Percentiles rank a stretch among this genome's conserved stretches.
Evolutionary conservation across 2,329 filamentous ascomycete genomes (phyloP).

Genomic region (Fusarium coffeatum): DNA sequence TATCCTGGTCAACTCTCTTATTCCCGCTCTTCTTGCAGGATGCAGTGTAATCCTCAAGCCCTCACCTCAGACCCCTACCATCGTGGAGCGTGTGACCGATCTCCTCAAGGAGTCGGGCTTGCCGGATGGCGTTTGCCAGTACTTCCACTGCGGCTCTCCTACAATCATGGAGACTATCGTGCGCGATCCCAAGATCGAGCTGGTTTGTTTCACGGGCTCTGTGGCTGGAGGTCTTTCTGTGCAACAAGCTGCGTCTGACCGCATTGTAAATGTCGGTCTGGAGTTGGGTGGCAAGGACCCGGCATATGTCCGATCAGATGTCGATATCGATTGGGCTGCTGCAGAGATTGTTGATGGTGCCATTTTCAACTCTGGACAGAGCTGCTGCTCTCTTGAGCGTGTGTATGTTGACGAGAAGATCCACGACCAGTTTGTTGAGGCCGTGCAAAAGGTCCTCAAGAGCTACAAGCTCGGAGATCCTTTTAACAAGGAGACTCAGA

Average conservation of each 20-base stretch:
- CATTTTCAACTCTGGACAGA: slow-evolving; percentile 99
- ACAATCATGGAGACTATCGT: slow-evolving; percentile 81
- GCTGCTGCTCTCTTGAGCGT: slow-evolving; percentile 92
- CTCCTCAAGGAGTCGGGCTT: slow-evolving; percentile 85
- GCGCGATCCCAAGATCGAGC: slow-evolving; percentile 77
- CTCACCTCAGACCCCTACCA: slow-evolving; percentile 92
- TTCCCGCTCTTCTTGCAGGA: slow-evolving; percentile 90
- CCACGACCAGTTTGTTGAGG: slow-evolving; percentile 83
- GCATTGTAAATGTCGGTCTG: slow-evolving; percentile 86
- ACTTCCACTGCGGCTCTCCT: slow-evolving; percentile 88
- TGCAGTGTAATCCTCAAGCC: slow-evolving; percentile 95
- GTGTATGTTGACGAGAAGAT: slow-evolving; percentile 90
- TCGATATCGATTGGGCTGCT: slow-evolving; percentile 90
- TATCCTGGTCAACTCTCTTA: slow-evolving; percentile 89
- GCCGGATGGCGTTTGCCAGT: slow-evolving; percentile 86
- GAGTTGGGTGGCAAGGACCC: slow-evolving; percentile 97
- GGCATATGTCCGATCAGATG: slow-evolving; percentile 86
- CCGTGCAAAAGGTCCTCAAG: slow-evolving; percentile 81
- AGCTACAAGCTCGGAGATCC: slow-evolving; percentile 92
- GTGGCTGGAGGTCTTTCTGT: slow-evolving; percentile 88
- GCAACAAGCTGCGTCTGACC: slow-evolving; percentile 84
- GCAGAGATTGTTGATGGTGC: slow-evolving; percentile 95
- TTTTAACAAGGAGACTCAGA: slow-evolving; percentile 78
- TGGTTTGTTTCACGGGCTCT: slow-evolving; percentile 94
- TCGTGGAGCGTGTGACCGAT: slow-evolving; percentile 83